phyloP scores from a whole-genome alignment of 2,329 filamentous ascomycete species.

The Sclerotinia sclerotiorum region DNA sequence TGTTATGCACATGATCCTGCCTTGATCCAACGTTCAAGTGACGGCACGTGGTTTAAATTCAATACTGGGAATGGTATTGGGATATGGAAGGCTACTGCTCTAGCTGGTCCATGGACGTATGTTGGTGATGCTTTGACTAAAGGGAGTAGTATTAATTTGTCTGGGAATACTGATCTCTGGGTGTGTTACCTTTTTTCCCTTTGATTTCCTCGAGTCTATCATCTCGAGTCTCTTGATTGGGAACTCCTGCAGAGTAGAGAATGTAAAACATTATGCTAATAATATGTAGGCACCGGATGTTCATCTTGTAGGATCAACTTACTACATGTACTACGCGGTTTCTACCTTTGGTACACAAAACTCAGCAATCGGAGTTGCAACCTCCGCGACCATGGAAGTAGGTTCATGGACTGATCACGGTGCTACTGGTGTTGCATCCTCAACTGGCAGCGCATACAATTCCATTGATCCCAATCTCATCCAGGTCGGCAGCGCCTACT shows the following conservation, averaged over 20 bases:
- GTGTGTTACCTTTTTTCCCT: constrained; percentile 34
- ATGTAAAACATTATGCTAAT: neutral
- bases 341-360: constrained; percentile 54
- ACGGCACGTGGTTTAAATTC: constrained; percentile 48
- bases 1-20: constrained; percentile 47
- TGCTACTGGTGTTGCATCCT: constrained; percentile 51
- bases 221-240: neutral
- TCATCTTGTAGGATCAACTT: constrained; percentile 53
- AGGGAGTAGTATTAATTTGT: constrained; percentile 42
- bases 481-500: constrained; percentile 45
- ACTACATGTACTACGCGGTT: constrained; percentile 63
- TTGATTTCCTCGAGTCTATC: neutral
- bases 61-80: constrained; percentile 45
- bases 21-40: constrained; percentile 44
- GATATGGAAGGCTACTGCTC: constrained; percentile 42
- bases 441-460: constrained; percentile 50
- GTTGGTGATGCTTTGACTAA: constrained; percentile 43
- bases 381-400: constrained; percentile 47
- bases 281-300: constrained; percentile 60
- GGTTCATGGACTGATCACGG: constrained; percentile 62
- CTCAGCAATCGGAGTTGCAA: constrained; percentile 53
- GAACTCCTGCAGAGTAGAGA: neutral
- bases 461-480: constrained; percentile 61
- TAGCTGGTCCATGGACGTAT: constrained; percentile 46
- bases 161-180: constrained; percentile 44